phyloP scores from a whole-genome alignment of 108 stramenopile genomes.

The Cyclostephanos invisitatus region DNA sequence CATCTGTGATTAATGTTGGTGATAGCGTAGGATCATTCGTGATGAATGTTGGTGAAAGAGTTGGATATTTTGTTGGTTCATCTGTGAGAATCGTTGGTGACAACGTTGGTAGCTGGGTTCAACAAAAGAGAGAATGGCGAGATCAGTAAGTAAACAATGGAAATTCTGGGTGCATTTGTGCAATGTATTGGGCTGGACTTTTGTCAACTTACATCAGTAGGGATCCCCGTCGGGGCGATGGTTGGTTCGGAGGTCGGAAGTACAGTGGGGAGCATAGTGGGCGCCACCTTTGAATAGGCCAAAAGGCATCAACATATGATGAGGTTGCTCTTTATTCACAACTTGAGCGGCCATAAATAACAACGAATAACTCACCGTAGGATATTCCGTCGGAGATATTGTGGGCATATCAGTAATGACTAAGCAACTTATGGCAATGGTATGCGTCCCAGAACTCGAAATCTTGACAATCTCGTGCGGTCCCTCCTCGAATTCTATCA shows the following conservation, averaged over 20 bases:
- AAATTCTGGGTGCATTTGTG: not conserved
- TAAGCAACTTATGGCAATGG: constrained; percentile 20
- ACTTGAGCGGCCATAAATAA: not conserved
- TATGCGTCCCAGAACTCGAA: constrained; percentile 20
- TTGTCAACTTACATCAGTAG: too few relatives aligned
- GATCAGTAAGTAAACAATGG: not conserved
- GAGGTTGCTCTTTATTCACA: not conserved
- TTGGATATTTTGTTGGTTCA: constrained; percentile 5
- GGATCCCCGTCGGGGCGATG: constrained; percentile 1
- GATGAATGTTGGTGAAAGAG: not conserved
- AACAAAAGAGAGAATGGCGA: not conserved
- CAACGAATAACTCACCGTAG: constrained; percentile 13
- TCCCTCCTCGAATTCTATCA: constrained; percentile 4
- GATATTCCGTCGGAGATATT: constrained; percentile 13
- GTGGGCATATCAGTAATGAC: constrained; percentile 4
- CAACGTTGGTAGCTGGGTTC: not conserved
- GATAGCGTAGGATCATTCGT: not conserved
- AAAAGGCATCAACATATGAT: not conserved
- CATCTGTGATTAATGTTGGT: not conserved
- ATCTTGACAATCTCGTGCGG: constrained; percentile 15
- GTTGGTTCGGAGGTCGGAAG: constrained; percentile 2
- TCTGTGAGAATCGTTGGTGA: not conserved
- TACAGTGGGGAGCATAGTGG: not conserved
- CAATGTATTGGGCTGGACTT: too few relatives aligned
- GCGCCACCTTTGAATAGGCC: not conserved